phyloP scores from a whole-genome alignment of 768 basidiomycete species.

The Russula virescens region DNA sequence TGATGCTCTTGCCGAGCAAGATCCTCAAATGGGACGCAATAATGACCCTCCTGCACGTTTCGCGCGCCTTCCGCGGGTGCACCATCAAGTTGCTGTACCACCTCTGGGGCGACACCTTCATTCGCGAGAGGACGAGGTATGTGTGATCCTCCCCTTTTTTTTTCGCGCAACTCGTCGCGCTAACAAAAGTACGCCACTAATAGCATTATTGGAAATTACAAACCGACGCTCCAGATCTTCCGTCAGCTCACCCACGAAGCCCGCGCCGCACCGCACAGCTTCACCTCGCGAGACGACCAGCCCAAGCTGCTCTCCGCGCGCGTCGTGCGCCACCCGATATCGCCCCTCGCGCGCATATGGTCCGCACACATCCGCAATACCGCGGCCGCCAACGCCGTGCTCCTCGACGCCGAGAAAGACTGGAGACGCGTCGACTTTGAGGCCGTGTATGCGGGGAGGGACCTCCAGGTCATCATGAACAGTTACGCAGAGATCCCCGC shows the following conservation, averaged over 20 bases:
- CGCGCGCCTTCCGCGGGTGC: slow-evolving; percentile 16
- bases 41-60: slow-evolving; percentile 17
- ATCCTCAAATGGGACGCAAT: slow-evolving; percentile 14
- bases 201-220: slow-evolving; percentile 20
- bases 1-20: slow-evolving; percentile 17
- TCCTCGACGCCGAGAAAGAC: slow-evolving; percentile 12
- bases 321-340: slow-evolving; percentile 22
- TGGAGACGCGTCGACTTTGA: slow-evolving; percentile 7
- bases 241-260: slow-evolving; percentile 13
- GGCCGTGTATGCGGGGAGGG: slow-evolving; percentile 11
- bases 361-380: slow-evolving; percentile 14
- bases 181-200: too few species aligned
- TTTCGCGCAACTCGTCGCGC: too few species aligned
- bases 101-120: slow-evolving; percentile 24
- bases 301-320: slow-evolving; percentile 18
- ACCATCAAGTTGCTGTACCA: slow-evolving; percentile 21
- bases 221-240: slow-evolving; percentile 16
- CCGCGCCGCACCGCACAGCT: not conserved
- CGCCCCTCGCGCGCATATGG: slow-evolving; percentile 23
- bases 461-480: slow-evolving; percentile 6
- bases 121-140: slow-evolving; percentile 17
- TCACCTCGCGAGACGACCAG: not conserved
- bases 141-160: not conserved
- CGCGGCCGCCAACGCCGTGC: slow-evolving; percentile 12
- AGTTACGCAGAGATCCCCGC: slow-evolving; percentile 19